Conservation (phyloP, 768 basidiomycete genomes). For the Pholiota microspora region DNA sequence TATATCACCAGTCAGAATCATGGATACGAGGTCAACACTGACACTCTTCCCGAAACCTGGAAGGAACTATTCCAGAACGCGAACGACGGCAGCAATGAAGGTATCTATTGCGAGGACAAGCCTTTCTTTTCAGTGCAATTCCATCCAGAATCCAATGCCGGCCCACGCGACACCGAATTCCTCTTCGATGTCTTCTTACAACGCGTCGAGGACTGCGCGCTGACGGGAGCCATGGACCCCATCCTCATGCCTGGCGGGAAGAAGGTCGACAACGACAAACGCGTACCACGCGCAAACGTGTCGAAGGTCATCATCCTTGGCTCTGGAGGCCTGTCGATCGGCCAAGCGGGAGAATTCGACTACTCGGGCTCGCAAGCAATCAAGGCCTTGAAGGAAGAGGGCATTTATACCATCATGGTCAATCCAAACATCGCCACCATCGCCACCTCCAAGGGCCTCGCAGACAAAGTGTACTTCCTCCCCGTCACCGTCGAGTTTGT, state of each 20-base stretch:
- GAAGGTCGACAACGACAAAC: conserved; percentile 79
- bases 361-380: conserved; percentile 99
- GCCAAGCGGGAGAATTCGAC: conserved; percentile 99
- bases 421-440: conserved; percentile 99
- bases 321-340: conserved; percentile 96
- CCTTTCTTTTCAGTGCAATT: conserved; percentile 99
- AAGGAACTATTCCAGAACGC: conserved; percentile 94
- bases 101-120: conserved; percentile 88
- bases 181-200: conserved; percentile 97
- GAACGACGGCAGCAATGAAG: conserved; percentile 97
- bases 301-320: conserved; percentile 96
- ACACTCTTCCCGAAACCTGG: conserved; percentile 81
- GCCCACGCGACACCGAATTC: conserved; percentile 98
- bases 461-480: conserved; percentile 99
- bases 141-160: conserved; percentile 80
- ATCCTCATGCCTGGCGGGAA: conserved; percentile 77
- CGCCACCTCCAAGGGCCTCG: conserved; percentile 94
- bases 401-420: conserved; percentile 97
- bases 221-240: conserved; percentile 50
- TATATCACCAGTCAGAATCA: conserved; percentile 99
- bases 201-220: conserved; percentile 73
- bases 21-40: conserved; percentile 90
- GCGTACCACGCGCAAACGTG: conserved; percentile 70
- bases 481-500: conserved; percentile 98
- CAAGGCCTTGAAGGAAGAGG: conserved; percentile 98